A percentile compares a stretch with the other conserved stretches of the same genome.
Conservation (phyloP, 371 early-diverging fungal genomes). For the Syncephalastrum monosporum region DNA sequence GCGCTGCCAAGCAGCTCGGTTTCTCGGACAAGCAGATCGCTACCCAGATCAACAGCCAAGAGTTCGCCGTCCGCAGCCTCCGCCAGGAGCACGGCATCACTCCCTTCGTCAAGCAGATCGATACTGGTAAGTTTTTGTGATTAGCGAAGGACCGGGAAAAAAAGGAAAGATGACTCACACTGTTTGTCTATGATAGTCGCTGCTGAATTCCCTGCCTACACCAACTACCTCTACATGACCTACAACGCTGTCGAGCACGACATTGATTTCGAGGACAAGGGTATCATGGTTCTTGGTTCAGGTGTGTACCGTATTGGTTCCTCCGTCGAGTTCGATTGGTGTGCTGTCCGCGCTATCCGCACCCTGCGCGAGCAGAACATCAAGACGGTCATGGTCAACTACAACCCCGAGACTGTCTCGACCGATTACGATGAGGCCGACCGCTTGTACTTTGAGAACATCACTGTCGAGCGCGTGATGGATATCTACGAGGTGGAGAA, state of each 20-base stretch:
- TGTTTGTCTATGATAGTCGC: conserved; percentile 62
- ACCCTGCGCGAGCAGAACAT: conserved; percentile 73
- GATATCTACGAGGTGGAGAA: conserved; percentile 90
- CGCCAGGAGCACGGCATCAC: conserved; percentile 70
- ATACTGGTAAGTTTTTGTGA: conserved; percentile 66
- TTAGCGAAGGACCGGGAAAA: neutral
- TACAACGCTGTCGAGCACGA: conserved; percentile 88
- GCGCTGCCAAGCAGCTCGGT: conserved; percentile 79
- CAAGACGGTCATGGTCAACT: conserved; percentile 95
- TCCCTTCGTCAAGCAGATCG: conserved; percentile 90
- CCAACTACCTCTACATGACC: conserved; percentile 92
- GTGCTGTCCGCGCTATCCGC: conserved; percentile 83
- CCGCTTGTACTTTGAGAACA: conserved; percentile 92
- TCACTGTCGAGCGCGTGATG: conserved; percentile 86
- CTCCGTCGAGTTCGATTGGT: conserved; percentile 95
- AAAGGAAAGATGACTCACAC: neutral
- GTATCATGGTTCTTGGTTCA: conserved; percentile 93
- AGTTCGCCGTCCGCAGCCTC: conserved; percentile 62
- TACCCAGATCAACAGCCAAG: conserved; percentile 51
- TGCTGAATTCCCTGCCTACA: conserved; percentile 90
- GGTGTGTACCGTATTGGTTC: conserved; percentile 96
- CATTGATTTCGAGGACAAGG: conserved; percentile 80
- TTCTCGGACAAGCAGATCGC: conserved; percentile 90
- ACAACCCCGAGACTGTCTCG: conserved; percentile 96
- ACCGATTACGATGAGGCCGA: conserved; percentile 96